Evolutionary conservation across 2,329 filamentous ascomycete species (phyloP), one percentile per base, ranked within the genome.

Genomic region (Chaetomium sp.): DNA sequence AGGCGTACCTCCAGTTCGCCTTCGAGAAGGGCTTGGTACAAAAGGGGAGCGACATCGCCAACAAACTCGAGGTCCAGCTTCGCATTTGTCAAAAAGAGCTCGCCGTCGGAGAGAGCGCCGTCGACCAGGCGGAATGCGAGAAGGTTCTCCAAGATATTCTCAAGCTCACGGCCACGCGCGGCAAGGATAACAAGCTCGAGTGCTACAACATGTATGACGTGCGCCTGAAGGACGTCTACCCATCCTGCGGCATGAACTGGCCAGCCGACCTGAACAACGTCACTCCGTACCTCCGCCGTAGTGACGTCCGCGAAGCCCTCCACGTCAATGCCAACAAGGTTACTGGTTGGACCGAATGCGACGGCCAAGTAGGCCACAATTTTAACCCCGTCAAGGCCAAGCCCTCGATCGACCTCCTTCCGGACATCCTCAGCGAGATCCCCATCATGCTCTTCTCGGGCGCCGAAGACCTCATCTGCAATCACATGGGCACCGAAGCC

Each of bases 181-280:
- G 74, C 60, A 65, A 82, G 23, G 77, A 84, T 63, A 81, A 83
- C 57, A 76, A 84, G 50, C 72, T 76, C 21, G 76, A 87, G 72
- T 99, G 96, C 77, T 77, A 88, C 75, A 99, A 99, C 79, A 97
- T 98, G 92, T 99, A 99, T 77, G 95, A 99, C 76, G 85, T 98
- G 60, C 91, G 94, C 55, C 83, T 97, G 55, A 88, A 83, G 68
- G 95, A 99, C 77, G 80, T 80, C 7, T 92, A 86, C 76, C 90
- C 91, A 4, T 90, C 89, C 68, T 99, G 95, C 76, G 95, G 95
- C 70, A 97, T 97, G 93, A 94, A 93, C 79, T 99, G 96, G 96
- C 95, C 95, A 35, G 90, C 93, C 69, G 95, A 99, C 78, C 82
- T 99, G 73, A 77, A 78, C 55, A 75, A 85, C 57, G 85, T 99